Conservation (phyloP, 768 basidiomycete genomes). For the Termitomyces sp. region DNA sequence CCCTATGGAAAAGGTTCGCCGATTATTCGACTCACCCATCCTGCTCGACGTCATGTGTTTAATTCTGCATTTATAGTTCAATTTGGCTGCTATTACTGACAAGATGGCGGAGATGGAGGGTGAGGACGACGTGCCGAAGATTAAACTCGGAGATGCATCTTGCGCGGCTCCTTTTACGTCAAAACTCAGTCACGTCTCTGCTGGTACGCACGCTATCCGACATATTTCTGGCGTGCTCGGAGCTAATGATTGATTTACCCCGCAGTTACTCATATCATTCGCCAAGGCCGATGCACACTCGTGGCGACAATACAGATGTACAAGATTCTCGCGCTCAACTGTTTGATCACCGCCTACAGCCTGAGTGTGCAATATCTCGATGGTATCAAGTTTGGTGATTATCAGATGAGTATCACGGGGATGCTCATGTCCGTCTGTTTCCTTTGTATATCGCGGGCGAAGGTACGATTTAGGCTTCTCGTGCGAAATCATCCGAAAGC, state of each 20-base stretch:
- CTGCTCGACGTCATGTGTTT: neutral
- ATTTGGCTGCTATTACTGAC: slow-evolving; percentile 73
- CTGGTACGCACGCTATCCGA: slow-evolving; percentile 56
- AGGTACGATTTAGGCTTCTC: slow-evolving; percentile 48
- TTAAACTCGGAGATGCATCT: slow-evolving; percentile 98
- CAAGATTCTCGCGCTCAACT: slow-evolving; percentile 97
- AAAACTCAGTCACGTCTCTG: slow-evolving; percentile 94
- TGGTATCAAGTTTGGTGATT: slow-evolving; percentile 99
- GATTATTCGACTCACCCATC: slow-evolving; percentile 1
- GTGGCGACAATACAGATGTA: slow-evolving; percentile 99
- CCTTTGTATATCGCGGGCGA: slow-evolving; percentile 95
- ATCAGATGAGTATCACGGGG: slow-evolving; percentile 95
- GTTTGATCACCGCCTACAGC: slow-evolving; percentile 98
- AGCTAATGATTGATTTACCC: slow-evolving; percentile 50
- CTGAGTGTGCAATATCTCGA: slow-evolving; percentile 96
- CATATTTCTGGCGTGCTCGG: neutral
- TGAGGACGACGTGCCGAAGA: slow-evolving; percentile 93
- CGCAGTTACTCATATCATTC: slow-evolving; percentile 22
- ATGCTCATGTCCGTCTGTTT: slow-evolving; percentile 99
- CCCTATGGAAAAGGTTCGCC: slow-evolving; percentile 83
- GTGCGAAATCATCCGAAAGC: neutral
- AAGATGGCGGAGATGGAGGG: slow-evolving; percentile 92
- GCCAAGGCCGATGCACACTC: slow-evolving; percentile 97
- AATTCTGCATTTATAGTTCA: slow-evolving; percentile 47
- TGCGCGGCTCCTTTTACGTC: slow-evolving; percentile 99